Evolutionary conservation across 2,329 filamentous ascomycete genomes (phyloP), one percentile per base, ranked within the genome.

Genomic region (Diaporthe sp.): DNA sequence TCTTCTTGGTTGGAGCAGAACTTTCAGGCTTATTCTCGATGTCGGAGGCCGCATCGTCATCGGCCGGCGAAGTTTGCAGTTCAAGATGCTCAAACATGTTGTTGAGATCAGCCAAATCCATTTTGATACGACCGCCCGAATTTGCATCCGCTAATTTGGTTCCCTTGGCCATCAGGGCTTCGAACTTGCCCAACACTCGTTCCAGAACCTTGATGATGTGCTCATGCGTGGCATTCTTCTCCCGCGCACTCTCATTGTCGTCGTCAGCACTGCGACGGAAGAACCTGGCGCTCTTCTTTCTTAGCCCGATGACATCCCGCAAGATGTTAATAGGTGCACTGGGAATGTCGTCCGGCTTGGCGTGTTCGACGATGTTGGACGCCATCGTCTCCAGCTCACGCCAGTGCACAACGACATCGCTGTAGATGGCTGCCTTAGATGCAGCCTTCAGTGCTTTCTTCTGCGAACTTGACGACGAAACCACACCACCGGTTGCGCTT

Each of bases 141-240:
- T 4, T 31, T 4, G 25, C 15, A 13, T 31, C 28, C 13, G 28
- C 53, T 31, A 6, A 22, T 31, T 31, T 57, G 3, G 53, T 4
- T 2, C 7, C 53, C 25, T 31, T 57, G 28, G 53, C 53, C 53
- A 57, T 57, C 53, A 57, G 13, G 53, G 53, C 53, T 57, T 57
- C 53, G 53, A 57, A 57, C 6, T 31, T 57, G 25, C 25, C 15
- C 53, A 57, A 31, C 2, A 57, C 53, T 7, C 53, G 25, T 6
- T 57, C 53, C 15, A 57, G 25, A 13, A 57, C 53, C 15, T 57
- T 17, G 28, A 57, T 57, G 25, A 57, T 31, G 2, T 57, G 28
- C 53, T 57, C 25, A 57, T 57, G 53, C 25, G 53, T 57, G 25
- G 12, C 28, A 57, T 57, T 57, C 53, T 57, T 57, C 53, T 57